Conservation (phyloP, 2,329 filamentous ascomycete genomes). For the Stylonectria norvegica region DNA sequence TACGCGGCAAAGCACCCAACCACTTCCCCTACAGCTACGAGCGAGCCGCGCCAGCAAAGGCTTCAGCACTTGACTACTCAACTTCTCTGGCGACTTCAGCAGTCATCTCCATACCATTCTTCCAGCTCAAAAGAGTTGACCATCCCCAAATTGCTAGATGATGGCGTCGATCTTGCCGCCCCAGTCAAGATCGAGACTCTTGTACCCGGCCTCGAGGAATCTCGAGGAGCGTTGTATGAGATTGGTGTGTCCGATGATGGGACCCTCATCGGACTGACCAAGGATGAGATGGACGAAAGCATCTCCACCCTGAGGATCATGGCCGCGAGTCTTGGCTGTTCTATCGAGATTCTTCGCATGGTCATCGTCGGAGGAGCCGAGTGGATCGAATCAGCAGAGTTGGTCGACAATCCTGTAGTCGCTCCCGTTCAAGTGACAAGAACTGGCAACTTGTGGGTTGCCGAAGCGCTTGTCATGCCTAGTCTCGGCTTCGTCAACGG, state of each 20-base stretch:
- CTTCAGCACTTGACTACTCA: constrained; percentile 93
- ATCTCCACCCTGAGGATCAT: constrained; percentile 80
- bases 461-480: constrained; percentile 84
- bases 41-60: constrained; percentile 74
- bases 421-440: constrained; percentile 21
- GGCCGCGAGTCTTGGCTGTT: constrained; percentile 88
- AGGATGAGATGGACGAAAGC: constrained; percentile 91
- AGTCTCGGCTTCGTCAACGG: constrained; percentile 46
- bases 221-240: constrained; percentile 88
- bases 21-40: constrained; percentile 45
- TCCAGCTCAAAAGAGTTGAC: constrained; percentile 72
- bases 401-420: constrained; percentile 27
- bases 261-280: constrained; percentile 79
- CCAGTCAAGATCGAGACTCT: constrained; percentile 53
- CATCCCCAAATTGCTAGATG: constrained; percentile 71
- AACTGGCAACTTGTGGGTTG: constrained; percentile 71
- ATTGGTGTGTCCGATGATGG: constrained; percentile 96
- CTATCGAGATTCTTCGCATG: constrained; percentile 75
- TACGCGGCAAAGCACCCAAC: constrained; percentile 15
- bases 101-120: constrained; percentile 88
- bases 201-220: constrained; percentile 83
- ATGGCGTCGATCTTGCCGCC: constrained; percentile 44
- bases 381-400: constrained; percentile 51
- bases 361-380: constrained; percentile 84
- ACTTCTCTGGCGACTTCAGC: constrained; percentile 88